Conservation (phyloP, 257 asterid species). For the Solanum sejunctum region DNA sequence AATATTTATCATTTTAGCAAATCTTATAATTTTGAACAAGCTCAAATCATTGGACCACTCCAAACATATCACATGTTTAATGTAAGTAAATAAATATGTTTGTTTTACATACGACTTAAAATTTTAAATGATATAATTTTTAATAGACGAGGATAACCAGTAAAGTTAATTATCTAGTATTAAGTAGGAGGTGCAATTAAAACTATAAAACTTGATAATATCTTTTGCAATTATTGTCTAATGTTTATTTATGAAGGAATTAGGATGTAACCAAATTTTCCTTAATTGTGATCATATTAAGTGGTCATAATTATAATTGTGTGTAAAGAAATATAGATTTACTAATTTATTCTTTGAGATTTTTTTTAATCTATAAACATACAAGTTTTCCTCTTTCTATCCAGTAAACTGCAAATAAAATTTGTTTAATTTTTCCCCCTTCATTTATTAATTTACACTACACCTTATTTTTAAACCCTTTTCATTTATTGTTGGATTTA, state of each 20-base stretch:
- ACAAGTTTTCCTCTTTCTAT: not conserved
- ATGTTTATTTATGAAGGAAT: not conserved
- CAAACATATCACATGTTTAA: too few relatives aligned
- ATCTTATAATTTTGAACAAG: too few relatives aligned
- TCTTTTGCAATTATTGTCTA: not conserved
- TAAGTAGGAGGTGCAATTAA: not conserved
- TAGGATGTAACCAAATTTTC: not conserved
- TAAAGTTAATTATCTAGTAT: not conserved
- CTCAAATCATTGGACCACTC: too few relatives aligned
- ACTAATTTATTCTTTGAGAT: not conserved
- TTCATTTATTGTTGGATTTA: not conserved
- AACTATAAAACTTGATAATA: not conserved
- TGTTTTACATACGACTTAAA: too few relatives aligned
- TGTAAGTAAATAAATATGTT: not conserved
- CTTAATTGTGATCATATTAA: not conserved
- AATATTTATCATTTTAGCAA: too few relatives aligned
- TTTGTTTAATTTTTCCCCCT: not conserved
- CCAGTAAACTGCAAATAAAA: not conserved
- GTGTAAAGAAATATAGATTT: not conserved
- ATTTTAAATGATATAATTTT: too few relatives aligned
- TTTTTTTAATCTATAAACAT: not conserved
- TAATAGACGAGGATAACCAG: not conserved
- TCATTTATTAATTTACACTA: not conserved
- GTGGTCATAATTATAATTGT: not conserved
- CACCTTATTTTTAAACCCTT: not conserved